Percentiles rank a stretch among this genome's conserved stretches.
phyloP scores from a whole-genome alignment of 257 asterid genomes.

The Solanum neorickii region DNA sequence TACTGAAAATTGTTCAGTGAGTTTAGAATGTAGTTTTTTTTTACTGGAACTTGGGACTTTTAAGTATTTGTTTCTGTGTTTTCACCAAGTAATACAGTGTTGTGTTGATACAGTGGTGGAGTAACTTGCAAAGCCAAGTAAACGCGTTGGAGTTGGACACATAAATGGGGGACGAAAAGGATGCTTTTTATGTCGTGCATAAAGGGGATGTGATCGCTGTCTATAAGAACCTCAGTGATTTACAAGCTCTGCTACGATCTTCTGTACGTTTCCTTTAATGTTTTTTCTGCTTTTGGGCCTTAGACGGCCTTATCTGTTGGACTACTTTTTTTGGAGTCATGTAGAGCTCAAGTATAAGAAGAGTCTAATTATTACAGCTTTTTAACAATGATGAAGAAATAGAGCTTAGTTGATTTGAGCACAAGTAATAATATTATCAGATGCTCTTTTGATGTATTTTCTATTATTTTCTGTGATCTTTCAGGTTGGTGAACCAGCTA shows the following conservation, averaged over 20 bases:
- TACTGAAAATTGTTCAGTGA: not conserved
- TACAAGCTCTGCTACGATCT: slow-evolving; percentile 61
- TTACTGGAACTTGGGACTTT: not conserved
- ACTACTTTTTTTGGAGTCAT: not conserved
- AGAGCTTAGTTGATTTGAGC: not conserved
- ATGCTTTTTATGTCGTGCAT: slow-evolving; percentile 74
- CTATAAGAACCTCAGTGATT: slow-evolving; percentile 79
- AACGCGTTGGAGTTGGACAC: not conserved
- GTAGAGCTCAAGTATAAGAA: not conserved
- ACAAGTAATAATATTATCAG: not conserved
- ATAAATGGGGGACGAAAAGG: slow-evolving; percentile 76
- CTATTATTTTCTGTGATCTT: not conserved
- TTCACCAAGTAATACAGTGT: not conserved
- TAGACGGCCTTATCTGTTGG: not conserved
- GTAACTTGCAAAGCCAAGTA: not conserved
- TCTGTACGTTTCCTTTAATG: slow-evolving; percentile 32
- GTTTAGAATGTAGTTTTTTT: not conserved
- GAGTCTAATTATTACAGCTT: not conserved
- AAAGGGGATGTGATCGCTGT: slow-evolving; percentile 68
- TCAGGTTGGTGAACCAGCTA: slow-evolving; percentile 52
- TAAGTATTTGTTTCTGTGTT: not conserved
- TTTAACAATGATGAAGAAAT: not conserved
- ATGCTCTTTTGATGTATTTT: not conserved
- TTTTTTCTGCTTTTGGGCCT: not conserved
- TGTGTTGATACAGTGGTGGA: not conserved